phyloP scores from a whole-genome alignment of 805 yeast genomes.

The Millerago galiae region DNA sequence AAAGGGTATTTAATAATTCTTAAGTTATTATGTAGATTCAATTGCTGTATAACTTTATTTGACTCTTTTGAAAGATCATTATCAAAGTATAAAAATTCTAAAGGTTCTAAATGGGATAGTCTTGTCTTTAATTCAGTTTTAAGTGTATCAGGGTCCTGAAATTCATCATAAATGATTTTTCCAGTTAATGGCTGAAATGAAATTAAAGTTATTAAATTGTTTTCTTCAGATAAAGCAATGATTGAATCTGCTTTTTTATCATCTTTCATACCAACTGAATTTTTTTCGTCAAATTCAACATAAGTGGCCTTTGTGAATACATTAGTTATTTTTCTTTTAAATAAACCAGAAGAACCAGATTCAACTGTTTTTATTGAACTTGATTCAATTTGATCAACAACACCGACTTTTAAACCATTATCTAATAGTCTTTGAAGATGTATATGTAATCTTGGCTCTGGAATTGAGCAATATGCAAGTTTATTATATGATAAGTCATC shows the following conservation, averaged over 20 bases:
- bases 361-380: conserved; percentile 58
- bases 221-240: conserved; percentile 34
- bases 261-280: conserved; percentile 17
- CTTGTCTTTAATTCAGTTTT: conserved; percentile 70
- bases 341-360: conserved; percentile 48
- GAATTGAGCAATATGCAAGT: conserved; percentile 83
- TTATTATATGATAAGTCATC: conserved; percentile 44
- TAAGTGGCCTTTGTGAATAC: conserved; percentile 82
- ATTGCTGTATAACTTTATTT: conserved; percentile 8
- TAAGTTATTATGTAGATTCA: conserved; percentile 6
- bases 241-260: conserved; percentile 38
- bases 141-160: conserved; percentile 45
- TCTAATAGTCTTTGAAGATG: conserved; percentile 70
- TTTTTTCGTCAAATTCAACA: conserved; percentile 48
- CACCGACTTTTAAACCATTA: conserved; percentile 75
- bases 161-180: conserved; percentile 64
- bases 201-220: conserved; percentile 37
- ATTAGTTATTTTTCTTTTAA: conserved; percentile 61
- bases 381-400: conserved; percentile 80
- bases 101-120: conserved; percentile 65
- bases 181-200: conserved; percentile 73
- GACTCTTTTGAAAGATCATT: conserved; percentile 23
- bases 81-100: conserved; percentile 56
- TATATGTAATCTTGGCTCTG: conserved; percentile 65
- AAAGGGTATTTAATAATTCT: conserved; percentile 13